Evolutionary conservation across 768 basidiomycete genomes (phyloP).

Genomic region (Cubamyces lactineus): DNA sequence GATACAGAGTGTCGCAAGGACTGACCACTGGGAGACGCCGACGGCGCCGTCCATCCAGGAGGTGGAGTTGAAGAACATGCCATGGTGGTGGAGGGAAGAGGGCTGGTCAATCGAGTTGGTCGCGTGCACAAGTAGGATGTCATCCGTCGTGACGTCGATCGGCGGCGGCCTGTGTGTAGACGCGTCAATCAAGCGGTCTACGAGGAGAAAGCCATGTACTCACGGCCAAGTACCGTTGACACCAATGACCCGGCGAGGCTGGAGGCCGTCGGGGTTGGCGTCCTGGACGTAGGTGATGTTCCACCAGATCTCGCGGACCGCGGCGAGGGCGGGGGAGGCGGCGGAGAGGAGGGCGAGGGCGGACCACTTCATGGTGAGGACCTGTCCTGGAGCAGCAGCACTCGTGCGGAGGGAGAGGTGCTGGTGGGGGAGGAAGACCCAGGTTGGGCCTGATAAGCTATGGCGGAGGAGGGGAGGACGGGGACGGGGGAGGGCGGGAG

Average conservation of each 20-base stretch:
- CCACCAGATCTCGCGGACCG: slow-evolving; percentile 82
- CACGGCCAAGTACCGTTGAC: slow-evolving; percentile 95
- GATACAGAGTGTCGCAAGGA: slow-evolving; percentile 9
- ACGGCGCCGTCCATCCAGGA: slow-evolving; percentile 91
- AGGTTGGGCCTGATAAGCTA: slow-evolving; percentile 2
- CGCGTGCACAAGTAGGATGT: slow-evolving; percentile 78
- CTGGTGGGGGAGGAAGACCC: slow-evolving; percentile 15
- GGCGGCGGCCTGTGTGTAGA: slow-evolving; percentile 70
- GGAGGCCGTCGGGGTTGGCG: slow-evolving; percentile 85
- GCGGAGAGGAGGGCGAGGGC: slow-evolving; percentile 36
- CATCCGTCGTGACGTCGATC: slow-evolving; percentile 68
- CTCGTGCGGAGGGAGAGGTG: slow-evolving; percentile 12
- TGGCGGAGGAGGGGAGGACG: slow-evolving; percentile 15
- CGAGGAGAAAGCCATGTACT: slow-evolving; percentile 40
- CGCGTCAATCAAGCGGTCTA: background rate
- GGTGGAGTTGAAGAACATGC: slow-evolving; percentile 90
- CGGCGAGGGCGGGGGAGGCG: slow-evolving; percentile 54
- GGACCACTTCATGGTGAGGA: slow-evolving; percentile 25
- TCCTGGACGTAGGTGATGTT: slow-evolving; percentile 83
- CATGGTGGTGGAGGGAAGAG: slow-evolving; percentile 87
- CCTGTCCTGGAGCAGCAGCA: slow-evolving; percentile 1
- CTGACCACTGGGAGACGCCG: slow-evolving; percentile 82
- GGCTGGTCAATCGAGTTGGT: slow-evolving; percentile 68
- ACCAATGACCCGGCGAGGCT: slow-evolving; percentile 76
- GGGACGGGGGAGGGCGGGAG: slow-evolving; percentile 12